Base-by-base conservation (phyloP, 176 grass and related monocot species). In the Carex cristatella region DNA sequence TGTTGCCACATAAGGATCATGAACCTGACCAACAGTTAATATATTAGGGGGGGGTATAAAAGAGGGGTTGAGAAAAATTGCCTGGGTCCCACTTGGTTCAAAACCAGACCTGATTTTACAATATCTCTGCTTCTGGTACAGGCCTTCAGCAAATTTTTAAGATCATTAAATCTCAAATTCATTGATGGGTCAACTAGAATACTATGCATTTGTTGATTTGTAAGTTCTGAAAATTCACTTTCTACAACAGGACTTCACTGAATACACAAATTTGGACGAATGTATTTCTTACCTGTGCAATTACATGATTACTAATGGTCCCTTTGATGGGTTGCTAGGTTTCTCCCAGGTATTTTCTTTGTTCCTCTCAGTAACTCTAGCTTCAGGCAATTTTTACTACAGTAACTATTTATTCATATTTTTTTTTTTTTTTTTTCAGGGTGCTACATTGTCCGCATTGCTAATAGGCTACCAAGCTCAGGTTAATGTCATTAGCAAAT, bases 231-330 rank as follows among this genome's bases (percentile, higher is more conserved):
- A 63, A 23, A 49, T 30, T 23, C 12, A 18, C 8, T 30, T 48
- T 83, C 49, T 83, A 18, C 69, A 53, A 19, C 74, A 94, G 95
- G 91, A 98, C 8, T 94, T 98, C 65, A 94, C 89, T 1, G 88
- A 93, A 74, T 98, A 94, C 83, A 89, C 88, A 84, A 98, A 94
- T 87, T 83, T 98, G 64, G 95, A 98, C 1, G 83, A 90, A 40
- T 94, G 95, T 54, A 82, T 98, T 44, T 87, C 83, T 0, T 82
- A 90, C 74, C 73, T 94, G 13, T 98, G 94, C 14, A 71, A 91
- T 72, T 93, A 94, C 89, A 94, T 98, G 42, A 88, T 81, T 37
- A 93, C 91, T 63, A 94, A 94, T 56, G 92, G 92, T 13, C 95
- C 94, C 60, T 94, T 98, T 18, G 87, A 94, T 7, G 91, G 92